Conservation (phyloP, 805 yeast genomes). For the Ogataea corticis region DNA sequence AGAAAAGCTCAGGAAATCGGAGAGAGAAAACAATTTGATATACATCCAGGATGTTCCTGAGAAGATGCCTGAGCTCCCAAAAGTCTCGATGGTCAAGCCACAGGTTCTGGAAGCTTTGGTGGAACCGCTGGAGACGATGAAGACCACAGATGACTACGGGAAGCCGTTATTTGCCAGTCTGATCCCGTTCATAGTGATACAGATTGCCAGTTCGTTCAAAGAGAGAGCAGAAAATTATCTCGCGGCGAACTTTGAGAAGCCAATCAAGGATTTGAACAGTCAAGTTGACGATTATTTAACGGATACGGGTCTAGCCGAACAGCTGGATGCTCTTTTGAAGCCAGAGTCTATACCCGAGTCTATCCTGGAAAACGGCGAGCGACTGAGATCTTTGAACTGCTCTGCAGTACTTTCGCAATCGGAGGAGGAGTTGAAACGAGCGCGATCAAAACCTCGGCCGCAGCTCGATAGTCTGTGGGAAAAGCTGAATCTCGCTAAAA, state of each 20-base stretch:
- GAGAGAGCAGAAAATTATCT: conserved; percentile 64
- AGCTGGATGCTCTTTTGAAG: conserved; percentile 59
- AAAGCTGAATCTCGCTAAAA: conserved; percentile 48
- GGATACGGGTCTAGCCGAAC: conserved; percentile 56
- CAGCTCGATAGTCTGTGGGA: conserved; percentile 48
- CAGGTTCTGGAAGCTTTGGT: conserved; percentile 37
- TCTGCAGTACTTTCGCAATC: conserved; percentile 40
- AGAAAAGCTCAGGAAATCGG: conserved; percentile 52
- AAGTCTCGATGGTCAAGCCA: conserved; percentile 56
- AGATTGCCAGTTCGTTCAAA: conserved; percentile 63
- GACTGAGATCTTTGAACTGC: conserved; percentile 57
- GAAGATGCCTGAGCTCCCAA: conserved; percentile 43
- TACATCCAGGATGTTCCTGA: conserved; percentile 68
- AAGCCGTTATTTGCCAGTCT: conserved; percentile 54
- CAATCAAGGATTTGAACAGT: conserved; percentile 48
- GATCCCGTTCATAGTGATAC: conserved; percentile 66
- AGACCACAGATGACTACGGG: conserved; percentile 22
- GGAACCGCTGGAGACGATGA: conserved; percentile 36
- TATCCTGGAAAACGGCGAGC: conserved; percentile 55
- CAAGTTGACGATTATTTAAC: conserved; percentile 45
- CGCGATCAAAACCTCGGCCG: conserved; percentile 42
- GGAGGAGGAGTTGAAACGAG: conserved; percentile 44
- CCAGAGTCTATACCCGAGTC: conserved; percentile 61
- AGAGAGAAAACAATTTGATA: conserved; percentile 79
- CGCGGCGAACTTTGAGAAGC: conserved; percentile 42